These are phyloP conservation scores for Aureobasidium sp. DNA, from an alignment of 2,329 filamentous ascomycete genomes.

Conservation along the genomic window DNA sequence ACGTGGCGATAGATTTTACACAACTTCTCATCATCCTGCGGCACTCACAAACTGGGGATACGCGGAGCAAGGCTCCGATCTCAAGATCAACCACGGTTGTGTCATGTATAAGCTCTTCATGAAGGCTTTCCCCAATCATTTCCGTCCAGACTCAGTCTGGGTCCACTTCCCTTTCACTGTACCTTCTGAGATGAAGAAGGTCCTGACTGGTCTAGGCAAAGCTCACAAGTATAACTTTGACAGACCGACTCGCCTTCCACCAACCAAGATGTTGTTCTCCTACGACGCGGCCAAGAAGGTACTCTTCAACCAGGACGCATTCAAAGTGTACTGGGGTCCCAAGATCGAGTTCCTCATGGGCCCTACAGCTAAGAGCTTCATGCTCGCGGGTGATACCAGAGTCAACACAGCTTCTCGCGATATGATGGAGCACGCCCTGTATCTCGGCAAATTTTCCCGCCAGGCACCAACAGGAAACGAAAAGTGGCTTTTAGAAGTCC, in stretches of 20 bases:
- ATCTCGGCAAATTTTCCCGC: conserved; percentile 26
- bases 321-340: conserved; percentile 39
- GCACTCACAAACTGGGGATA: conserved; percentile 36
- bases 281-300: conserved; percentile 38
- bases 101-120: conserved; percentile 46
- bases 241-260: conserved; percentile 20
- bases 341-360: conserved; percentile 38
- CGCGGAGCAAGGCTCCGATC: conserved; percentile 38
- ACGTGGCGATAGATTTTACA: conserved; percentile 52
- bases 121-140: conserved; percentile 42
- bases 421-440: conserved; percentile 35
- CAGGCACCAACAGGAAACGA: conserved; percentile 24
- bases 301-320: conserved; percentile 34
- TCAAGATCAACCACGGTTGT: conserved; percentile 39
- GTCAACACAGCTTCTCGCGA: conserved; percentile 34
- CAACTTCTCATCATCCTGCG: conserved; percentile 30
- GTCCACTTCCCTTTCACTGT: conserved; percentile 42
- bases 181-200: conserved; percentile 38
- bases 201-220: conserved; percentile 32
- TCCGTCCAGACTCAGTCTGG: conserved; percentile 40
- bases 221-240: conserved; percentile 34
- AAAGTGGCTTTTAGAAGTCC: conserved; percentile 39
- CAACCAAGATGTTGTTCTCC: conserved; percentile 35
- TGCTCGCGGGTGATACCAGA: conserved; percentile 37
- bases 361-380: conserved; percentile 37